Base-by-base conservation (phyloP, 306 rosid genomes). In the Sicyos baderoa region DNA sequence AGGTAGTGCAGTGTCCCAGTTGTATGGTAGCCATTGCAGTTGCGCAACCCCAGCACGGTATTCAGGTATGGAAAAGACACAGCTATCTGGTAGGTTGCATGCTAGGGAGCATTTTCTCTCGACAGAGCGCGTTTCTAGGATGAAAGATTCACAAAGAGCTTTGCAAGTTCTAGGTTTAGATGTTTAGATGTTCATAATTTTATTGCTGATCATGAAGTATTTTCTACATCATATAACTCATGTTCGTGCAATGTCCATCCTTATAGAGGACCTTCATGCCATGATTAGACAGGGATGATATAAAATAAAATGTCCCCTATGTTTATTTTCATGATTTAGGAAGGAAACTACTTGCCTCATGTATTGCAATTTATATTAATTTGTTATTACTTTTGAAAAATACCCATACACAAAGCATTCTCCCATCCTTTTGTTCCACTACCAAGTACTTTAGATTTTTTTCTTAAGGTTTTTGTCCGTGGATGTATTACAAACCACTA, bases 21-120 rank as follows among this genome's bases (percentile, higher is more conserved):
- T 93, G 97, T 84, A 79, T 56, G 82, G 63, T 90, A 73, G 97
- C 99, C 71, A 79, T 88, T 53, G 88, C 87, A 57, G 97, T 93
- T 81, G 95, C 97, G 40, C 99, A 93, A 81, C 99, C 97, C 12
- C 97, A 93, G 44, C 93, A 88, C 75, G 99, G 99, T 75, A 85
- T 93, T 80, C 96, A 93, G 95, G 98, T 89, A 83, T 11, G 27
- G 50, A 40, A 66, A 50, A 69, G 8, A 67, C 16, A 23, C 19
- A 37, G n/a, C 29, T 32, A 2, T 32, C 19, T 52, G 53, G 49
- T n/a, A 13, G 35, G 17, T 66, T 14, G 40, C 3, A 66, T 13
- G 45, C 55, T 21, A 66, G 48, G 45, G 45, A 40, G 45, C 45
- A 9, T 40, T 40, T 40, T 7, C 45, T 40, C 9, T 40, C 11